Base-by-base conservation (phyloP, 1,284 basidiomycete species). In the Malassezia yamatoensis region DNA sequence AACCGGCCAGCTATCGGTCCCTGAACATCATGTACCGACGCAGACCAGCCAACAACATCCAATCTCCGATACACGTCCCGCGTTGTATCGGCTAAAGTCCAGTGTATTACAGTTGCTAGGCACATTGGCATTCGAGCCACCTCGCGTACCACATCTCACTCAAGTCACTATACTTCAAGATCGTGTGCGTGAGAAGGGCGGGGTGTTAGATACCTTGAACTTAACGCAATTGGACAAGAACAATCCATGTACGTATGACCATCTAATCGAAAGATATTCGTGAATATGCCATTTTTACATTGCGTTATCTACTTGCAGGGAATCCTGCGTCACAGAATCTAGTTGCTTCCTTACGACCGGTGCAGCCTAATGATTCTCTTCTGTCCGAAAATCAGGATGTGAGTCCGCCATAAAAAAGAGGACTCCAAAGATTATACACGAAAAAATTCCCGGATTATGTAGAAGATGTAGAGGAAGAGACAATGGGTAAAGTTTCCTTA, bases 281-380 rank as follows among this genome's bases (percentile, higher is more conserved):
- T 15, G 70, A 72, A 39, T 67, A 70, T 37, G 70, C 70, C 24
- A 65, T 72, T 46, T 69, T 72, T 51, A 54, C 70, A 34, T 60
- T 72, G 33, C 54, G 68, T 10, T 64, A 69, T 37, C 53, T 72
- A 38, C 59, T 72, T 11, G 65, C 60, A 8, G 51, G 51, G 21
- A 72, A 72, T 45, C 33, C 35, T 13, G 61, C 62, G 41, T 70
- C 66, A 24, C 68, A 72, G 46, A 57, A 37, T 18, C 58, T 65
- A 0, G 48, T 72, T 7, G 54, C 46, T 13, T 51, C 58, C 24
- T 51, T 72, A 13, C 59, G 64, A 34, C 67, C 66, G 35, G 37
- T 51, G 32, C 43, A 12, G 12, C 43, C 43, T 29, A 29, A 29
- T 7, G 24, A 29, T 29, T 29, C 24, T 29, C 24, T 29, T 29